Evolutionary conservation across 2,329 filamentous ascomycete species (phyloP), one percentile per base, ranked within the genome.

Genomic region (Cercospora sojina): DNA sequence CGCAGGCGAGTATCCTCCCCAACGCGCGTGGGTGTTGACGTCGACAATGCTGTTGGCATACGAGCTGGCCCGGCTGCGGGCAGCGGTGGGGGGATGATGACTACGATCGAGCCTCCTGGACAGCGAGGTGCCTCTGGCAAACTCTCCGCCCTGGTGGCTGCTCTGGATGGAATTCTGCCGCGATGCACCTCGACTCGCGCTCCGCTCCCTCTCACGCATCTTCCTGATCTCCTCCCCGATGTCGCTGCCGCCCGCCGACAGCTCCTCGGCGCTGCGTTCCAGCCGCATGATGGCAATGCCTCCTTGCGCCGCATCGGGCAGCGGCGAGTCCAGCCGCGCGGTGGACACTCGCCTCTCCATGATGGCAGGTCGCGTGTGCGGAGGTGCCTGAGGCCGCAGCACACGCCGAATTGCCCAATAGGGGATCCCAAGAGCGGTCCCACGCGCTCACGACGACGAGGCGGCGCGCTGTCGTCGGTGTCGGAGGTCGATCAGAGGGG

Each of bases 161-260:
- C 64, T 69, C 67, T 72, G 69, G 35, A 74, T 70, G 29, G 70
- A 73, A 55, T 67, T 75, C 66, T 72, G 69, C 27, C 61, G 61
- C n/a, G 59, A 59, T 20, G 65, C 53, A 38, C 49, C 51, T 5
- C 73, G 67, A 64, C 73, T 75, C 35, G 69, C 64, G 59, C 66
- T 64, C 38, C 68, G 66, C 56, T 72, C 67, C 41, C 64, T 88
- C 67, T 87, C 83, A 78, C 91, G 88, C 70, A 92, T 83, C 74
- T 90, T 87, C 66, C 90, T 86, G 73, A 93, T 93, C 72, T 91
- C 90, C 80, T 91, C 87, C 73, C 90, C 90, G 74, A 93, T 90
- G 68, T 91, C 91, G 69, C 88, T 91, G 56, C 84, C 84, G 64
- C 88, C 89, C 31, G 68, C 65, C 81, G 89, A 91, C 77, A 93